phyloP scores from a whole-genome alignment of 2,329 filamentous ascomycete genomes.

The Apiospora aurea region DNA sequence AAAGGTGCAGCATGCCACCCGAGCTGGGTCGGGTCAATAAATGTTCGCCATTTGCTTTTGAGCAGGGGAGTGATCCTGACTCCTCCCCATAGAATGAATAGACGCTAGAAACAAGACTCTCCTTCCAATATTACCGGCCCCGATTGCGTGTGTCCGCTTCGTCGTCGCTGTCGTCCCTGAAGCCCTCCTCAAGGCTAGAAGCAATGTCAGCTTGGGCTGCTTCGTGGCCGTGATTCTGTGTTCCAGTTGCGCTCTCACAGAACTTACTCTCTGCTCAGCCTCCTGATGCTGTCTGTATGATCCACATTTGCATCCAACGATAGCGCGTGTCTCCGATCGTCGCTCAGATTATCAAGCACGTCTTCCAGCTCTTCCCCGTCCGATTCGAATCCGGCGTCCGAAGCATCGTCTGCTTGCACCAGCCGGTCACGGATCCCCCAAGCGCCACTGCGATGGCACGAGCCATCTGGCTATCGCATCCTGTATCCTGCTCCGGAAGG shows the following conservation, averaged over 20 bases:
- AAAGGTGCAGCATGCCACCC: not conserved
- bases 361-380: slow-evolving; percentile 75
- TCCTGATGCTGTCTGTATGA: slow-evolving; percentile 57
- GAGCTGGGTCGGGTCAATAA: not conserved
- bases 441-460: slow-evolving; percentile 57
- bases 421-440: slow-evolving; percentile 50
- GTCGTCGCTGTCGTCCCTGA: slow-evolving; percentile 76
- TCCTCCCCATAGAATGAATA: not conserved
- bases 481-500: slow-evolving; percentile 60
- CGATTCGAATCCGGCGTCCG: slow-evolving; percentile 63
- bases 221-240: not conserved
- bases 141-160: slow-evolving; percentile 45
- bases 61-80: not conserved
- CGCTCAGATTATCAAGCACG: slow-evolving; percentile 56
- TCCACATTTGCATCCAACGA: slow-evolving; percentile 46
- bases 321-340: slow-evolving; percentile 52
- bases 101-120: not conserved
- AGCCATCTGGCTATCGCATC: slow-evolving; percentile 48
- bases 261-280: slow-evolving; percentile 77
- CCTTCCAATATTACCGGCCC: not conserved
- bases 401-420: slow-evolving; percentile 48
- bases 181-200: slow-evolving; percentile 71
- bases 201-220: slow-evolving; percentile 32
- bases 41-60: not conserved
- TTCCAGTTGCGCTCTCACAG: slow-evolving; percentile 24